phyloP scores from a whole-genome alignment of 2,329 filamentous ascomycete genomes.

The Ceratocystiopsis brevicomis region DNA sequence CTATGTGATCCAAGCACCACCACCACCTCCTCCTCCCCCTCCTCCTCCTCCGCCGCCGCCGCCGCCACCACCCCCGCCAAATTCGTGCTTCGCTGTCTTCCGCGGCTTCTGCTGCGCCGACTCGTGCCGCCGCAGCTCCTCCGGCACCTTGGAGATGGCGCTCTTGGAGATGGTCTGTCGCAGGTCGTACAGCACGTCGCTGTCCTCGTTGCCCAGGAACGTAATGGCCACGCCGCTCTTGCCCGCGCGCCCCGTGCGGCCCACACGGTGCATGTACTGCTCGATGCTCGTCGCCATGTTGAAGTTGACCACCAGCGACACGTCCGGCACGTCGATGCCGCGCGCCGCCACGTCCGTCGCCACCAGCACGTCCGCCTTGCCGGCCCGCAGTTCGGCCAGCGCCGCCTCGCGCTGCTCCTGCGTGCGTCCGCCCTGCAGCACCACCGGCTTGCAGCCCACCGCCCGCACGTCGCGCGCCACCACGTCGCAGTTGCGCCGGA shows the following conservation, averaged over 20 bases:
- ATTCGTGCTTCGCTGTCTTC: conserved; percentile 11
- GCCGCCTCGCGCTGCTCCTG: conserved; percentile 96
- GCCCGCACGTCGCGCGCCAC: conserved; percentile 86
- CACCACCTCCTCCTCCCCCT: too few relatives aligned
- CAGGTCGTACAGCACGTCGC: conserved; percentile 80
- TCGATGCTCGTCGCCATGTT: conserved; percentile 94
- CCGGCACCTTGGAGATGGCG: conserved; percentile 69
- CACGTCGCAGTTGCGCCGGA: conserved; percentile 95
- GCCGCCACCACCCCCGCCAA: conserved; percentile 12
- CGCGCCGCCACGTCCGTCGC: conserved; percentile 89
- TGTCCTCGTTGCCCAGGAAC: conserved; percentile 79
- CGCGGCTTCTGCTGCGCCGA: conserved; percentile 66
- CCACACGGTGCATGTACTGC: conserved; percentile 89
- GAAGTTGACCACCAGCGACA: conserved; percentile 91
- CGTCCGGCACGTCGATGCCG: conserved; percentile 94
- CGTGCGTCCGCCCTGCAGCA: conserved; percentile 86
- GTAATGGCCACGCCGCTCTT: conserved; percentile 95
- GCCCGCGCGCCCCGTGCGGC: conserved; percentile 89
- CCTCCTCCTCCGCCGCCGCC: too few relatives aligned
- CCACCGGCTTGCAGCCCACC: conserved; percentile 80
- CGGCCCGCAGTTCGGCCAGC: conserved; percentile 63
- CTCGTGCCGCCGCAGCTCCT: conserved; percentile 78
- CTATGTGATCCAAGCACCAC: too few relatives aligned
- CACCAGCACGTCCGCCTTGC: conserved; percentile 70
- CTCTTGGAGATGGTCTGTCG: conserved; percentile 93